Percentiles rank a stretch among this genome's conserved stretches.
Conservation (phyloP, 352 stramenopile genomes). For the Phytopythium mirpurense region DNA sequence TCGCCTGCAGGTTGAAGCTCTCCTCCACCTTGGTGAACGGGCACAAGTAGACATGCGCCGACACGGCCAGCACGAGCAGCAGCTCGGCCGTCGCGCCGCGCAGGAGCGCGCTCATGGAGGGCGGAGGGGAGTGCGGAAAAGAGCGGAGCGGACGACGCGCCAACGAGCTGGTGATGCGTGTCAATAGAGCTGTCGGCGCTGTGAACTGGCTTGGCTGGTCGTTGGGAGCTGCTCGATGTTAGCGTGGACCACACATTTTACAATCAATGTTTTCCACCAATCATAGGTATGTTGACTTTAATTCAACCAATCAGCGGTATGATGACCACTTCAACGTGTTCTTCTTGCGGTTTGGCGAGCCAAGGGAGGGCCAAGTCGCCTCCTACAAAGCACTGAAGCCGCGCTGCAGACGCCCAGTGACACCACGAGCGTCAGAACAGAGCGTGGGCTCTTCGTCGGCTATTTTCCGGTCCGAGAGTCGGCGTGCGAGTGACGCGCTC, state of each 20-base stretch:
- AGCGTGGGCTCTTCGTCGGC: background rate
- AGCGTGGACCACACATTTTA: too few species aligned
- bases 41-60: constrained; percentile 45
- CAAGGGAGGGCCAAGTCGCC: too few species aligned
- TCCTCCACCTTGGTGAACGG: constrained; percentile 94
- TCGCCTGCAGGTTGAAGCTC: constrained; percentile 98
- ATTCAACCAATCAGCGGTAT: too few species aligned
- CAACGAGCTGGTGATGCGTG: too few species aligned
- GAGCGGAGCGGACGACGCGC: background rate
- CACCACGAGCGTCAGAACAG: background rate
- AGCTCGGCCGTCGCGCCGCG: constrained; percentile 26
- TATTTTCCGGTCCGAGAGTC: background rate
- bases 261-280: too few species aligned
- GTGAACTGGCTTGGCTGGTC: too few species aligned
- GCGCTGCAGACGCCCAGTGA: background rate
- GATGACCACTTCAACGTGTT: too few species aligned
- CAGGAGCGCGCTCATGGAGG: constrained; percentile 14
- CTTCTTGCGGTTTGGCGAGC: too few species aligned
- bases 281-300: too few species aligned
- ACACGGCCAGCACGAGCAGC: constrained; percentile 29
- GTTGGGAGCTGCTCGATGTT: too few species aligned
- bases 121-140: background rate
- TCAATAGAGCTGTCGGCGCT: too few species aligned
- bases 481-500: background rate
- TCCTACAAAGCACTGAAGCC: too few species aligned